Evolutionary conservation across 75 land plant species (phyloP), one percentile per base, ranked within the genome.

Genomic region (Gnetum montanum): DNA sequence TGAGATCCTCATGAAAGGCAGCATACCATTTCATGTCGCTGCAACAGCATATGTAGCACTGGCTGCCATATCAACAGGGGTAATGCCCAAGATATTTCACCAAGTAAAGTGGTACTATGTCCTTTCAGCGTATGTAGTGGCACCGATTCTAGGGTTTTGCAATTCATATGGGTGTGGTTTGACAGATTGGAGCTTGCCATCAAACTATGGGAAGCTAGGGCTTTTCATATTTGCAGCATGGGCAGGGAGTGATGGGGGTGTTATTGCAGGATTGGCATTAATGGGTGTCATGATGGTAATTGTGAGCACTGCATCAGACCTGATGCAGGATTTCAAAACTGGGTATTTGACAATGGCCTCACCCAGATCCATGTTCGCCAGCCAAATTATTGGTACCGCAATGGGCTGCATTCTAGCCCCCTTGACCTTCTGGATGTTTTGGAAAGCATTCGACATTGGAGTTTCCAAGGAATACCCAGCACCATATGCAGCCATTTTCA

Each of bases 221-320:
- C 72, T 81, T 63, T 81, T 81, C 70, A 51, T 78, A 30, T 72
- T 81, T 36, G 71, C 74, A 7, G 77, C 84, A 2, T 81, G 82
- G 84, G 78, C 70, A 0, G 84, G 84, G 6, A 23, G 40, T 46
- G 25, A 33, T 4, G 77, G 79, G 0, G 84, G 84, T 10, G 83
- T 81, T 11, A 30, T 81, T 22, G 73, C 71, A 8, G 84, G 84
- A 15, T 82, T 81, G 2, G 82, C 62, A 0, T 67, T 60, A 1
- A 72, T 82, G 34, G 83, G 83, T n/a, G 83, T 81, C 13, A 81
- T 78, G 73, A 81, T 81, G 84, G 45, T 65, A 25, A 73, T 78
- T 33, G 84, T 81, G 26, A 57, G 64, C 51, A 78, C 82, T 1
- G 76, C 84, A 8, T 64, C 82, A 3, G 84, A 81, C 30, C 69